Conservation (phyloP, 306 rosid genomes). For the Medicago arabica region DNA sequence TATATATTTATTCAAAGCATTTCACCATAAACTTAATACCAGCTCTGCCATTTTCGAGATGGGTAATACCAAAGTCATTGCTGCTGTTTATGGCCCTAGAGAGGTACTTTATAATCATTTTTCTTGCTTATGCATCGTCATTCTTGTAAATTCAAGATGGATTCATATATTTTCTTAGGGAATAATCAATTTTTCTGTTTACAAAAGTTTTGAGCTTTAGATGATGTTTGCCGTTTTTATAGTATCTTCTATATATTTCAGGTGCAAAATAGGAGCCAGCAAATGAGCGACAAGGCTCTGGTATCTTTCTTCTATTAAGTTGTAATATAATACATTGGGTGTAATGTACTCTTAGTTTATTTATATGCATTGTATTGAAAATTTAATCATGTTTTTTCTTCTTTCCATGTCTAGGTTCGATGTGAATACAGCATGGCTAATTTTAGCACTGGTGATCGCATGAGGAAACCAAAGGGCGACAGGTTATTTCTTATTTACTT, state of each 20-base stretch:
- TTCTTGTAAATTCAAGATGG: too few relatives aligned
- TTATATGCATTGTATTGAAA: slow-evolving; percentile 14
- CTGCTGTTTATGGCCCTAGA: slow-evolving; percentile 93
- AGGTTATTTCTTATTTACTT: slow-evolving; percentile 54
- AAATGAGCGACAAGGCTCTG: slow-evolving; percentile 71
- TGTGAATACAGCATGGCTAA: slow-evolving; percentile 95
- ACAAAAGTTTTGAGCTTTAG: too few relatives aligned
- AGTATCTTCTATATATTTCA: slow-evolving; percentile 41
- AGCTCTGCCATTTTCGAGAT: slow-evolving; percentile 90
- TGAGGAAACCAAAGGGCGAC: slow-evolving; percentile 90
- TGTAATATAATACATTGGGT: not conserved
- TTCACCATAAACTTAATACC: slow-evolving; percentile 38
- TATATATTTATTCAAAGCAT: slow-evolving; percentile 18
- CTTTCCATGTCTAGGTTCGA: slow-evolving; percentile 59
- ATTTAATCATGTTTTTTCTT: not conserved
- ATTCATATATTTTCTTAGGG: too few relatives aligned
- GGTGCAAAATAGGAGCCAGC: slow-evolving; percentile 88
- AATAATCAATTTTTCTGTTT: too few relatives aligned
- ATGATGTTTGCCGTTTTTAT: not conserved
- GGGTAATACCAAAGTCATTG: slow-evolving; percentile 93
- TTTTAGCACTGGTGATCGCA: slow-evolving; percentile 94
- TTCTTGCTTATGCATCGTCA: too few relatives aligned
- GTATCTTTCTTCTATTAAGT: slow-evolving; percentile 40
- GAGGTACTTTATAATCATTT: too few relatives aligned
- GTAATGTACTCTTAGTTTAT: not conserved